These are phyloP conservation scores for Cladosporium halotolerans DNA, from an alignment of 2,329 filamentous ascomycete species.

Conservation along the genomic window DNA sequence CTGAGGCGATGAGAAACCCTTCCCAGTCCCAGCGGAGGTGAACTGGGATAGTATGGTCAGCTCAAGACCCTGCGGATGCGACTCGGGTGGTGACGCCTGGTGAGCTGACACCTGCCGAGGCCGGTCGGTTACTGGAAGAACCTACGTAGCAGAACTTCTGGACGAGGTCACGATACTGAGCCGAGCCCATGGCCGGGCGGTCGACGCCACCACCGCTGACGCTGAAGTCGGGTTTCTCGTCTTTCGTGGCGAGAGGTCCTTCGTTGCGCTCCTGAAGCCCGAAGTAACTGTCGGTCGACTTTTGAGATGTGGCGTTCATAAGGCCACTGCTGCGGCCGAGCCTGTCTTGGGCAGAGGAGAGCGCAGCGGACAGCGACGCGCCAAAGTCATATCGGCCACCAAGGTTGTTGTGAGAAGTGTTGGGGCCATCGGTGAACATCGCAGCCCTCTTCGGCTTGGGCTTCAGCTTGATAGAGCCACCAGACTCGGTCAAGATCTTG, in stretches of 20 bases:
- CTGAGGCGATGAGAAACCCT: constrained; percentile 14
- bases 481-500: constrained; percentile 52
- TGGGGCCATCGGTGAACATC: constrained; percentile 47
- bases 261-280: constrained; percentile 30
- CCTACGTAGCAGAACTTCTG: constrained; percentile 99
- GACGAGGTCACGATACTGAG: constrained; percentile 92
- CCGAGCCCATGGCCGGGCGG: constrained; percentile 69
- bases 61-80: constrained; percentile 14
- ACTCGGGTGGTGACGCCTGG: constrained; percentile 15
- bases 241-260: constrained; percentile 18
- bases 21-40: constrained; percentile 27
- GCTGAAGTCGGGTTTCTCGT: constrained; percentile 39
- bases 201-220: constrained; percentile 46
- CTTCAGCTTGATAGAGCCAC: constrained; percentile 62
- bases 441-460: constrained; percentile 55
- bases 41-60: constrained; percentile 30
- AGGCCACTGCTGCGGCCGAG: constrained; percentile 51
- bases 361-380: constrained; percentile 79
- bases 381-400: constrained; percentile 94
- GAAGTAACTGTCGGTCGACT: constrained; percentile 37
- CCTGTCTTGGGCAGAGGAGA: constrained; percentile 64
- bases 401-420: constrained; percentile 48
- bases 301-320: constrained; percentile 29
- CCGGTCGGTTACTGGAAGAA: constrained; percentile 39
- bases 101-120: constrained; percentile 6